Base-by-base conservation (phyloP, 73 alveolate genomes). In the Stentor roeselii region DNA sequence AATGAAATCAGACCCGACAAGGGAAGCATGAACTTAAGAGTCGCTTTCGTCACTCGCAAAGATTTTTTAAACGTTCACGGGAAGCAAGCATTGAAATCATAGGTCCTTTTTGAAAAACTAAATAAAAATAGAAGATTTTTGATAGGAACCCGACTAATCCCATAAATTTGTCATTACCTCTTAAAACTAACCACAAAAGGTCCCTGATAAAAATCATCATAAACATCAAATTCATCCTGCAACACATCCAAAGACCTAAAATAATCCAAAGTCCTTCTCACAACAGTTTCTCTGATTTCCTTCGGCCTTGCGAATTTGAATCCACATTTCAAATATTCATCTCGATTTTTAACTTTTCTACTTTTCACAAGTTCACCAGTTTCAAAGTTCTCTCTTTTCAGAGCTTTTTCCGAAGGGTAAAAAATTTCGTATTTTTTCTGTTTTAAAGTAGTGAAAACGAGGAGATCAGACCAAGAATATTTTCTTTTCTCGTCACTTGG, bases 41-140 rank as follows among this genome's bases (percentile, higher is more conserved):
- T 67, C 34, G 27, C 27, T 21, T 67, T 67, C 80, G 34, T 67
- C 50, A 36, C 80, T 21, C n/a, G 80, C n/a, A 67, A 67, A 11
- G 41, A 67, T 34, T 34, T 67, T 11, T n/a, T n/a, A n/a, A n/a
- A n/a, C n/a, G n/a, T n/a, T n/a, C n/a, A n/a, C n/a, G n/a, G n/a
- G n/a, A n/a, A n/a, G n/a, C n/a, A n/a, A n/a, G n/a, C n/a, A n/a
- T n/a, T n/a, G n/a, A n/a, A n/a, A n/a, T n/a, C n/a, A n/a, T n/a
- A n/a, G n/a, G n/a, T n/a, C n/a, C n/a, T n/a, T n/a, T n/a, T n/a
- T n/a, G n/a, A n/a, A n/a, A n/a, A n/a, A n/a, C n/a, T n/a, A n/a
- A n/a, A n/a, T n/a, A n/a, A n/a, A n/a, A n/a, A n/a, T n/a, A n/a
- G n/a, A n/a, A n/a, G n/a, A n/a, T n/a, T n/a, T n/a, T n/a, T n/a